Evolutionary conservation across 768 basidiomycete species (phyloP).

Genomic region (Rickenella mellea): DNA sequence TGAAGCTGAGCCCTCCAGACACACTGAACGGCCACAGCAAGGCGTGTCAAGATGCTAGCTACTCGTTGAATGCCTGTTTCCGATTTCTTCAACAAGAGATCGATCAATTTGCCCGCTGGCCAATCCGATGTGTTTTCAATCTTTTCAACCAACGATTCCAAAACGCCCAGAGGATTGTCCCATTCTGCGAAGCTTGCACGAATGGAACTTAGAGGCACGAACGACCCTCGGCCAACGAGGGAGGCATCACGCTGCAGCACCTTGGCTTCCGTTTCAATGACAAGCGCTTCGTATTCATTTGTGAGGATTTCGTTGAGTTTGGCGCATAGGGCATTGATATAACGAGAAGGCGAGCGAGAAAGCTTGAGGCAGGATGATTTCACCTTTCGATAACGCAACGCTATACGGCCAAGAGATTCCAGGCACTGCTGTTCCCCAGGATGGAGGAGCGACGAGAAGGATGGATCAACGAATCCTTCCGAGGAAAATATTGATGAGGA

Average conservation of each 20-base stretch:
- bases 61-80: constrained; percentile 74
- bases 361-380: constrained; percentile 43
- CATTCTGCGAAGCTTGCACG: constrained; percentile 80
- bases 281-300: constrained; percentile 70
- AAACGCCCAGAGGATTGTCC: constrained; percentile 76
- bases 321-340: constrained; percentile 70
- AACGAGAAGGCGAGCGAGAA: constrained; percentile 56
- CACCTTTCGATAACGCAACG: constrained; percentile 65
- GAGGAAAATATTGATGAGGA: constrained; percentile 71
- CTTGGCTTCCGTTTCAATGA: constrained; percentile 74
- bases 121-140: constrained; percentile 46
- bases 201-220: constrained; percentile 78
- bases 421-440: constrained; percentile 83
- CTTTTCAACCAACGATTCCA: constrained; percentile 54
- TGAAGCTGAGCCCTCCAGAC: constrained; percentile 82
- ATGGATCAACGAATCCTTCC: constrained; percentile 49
- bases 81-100: constrained; percentile 62
- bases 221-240: constrained; percentile 71
- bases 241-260: constrained; percentile 65
- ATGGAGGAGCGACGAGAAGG: constrained; percentile 66
- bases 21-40: constrained; percentile 69
- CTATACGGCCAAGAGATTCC: constrained; percentile 69
- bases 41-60: constrained; percentile 54
- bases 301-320: constrained; percentile 65
- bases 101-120: constrained; percentile 73